A percentile compares a stretch with the other conserved stretches of the same genome.
Conservation (phyloP, 2,329 filamentous ascomycete genomes). For the Capronia americana region DNA sequence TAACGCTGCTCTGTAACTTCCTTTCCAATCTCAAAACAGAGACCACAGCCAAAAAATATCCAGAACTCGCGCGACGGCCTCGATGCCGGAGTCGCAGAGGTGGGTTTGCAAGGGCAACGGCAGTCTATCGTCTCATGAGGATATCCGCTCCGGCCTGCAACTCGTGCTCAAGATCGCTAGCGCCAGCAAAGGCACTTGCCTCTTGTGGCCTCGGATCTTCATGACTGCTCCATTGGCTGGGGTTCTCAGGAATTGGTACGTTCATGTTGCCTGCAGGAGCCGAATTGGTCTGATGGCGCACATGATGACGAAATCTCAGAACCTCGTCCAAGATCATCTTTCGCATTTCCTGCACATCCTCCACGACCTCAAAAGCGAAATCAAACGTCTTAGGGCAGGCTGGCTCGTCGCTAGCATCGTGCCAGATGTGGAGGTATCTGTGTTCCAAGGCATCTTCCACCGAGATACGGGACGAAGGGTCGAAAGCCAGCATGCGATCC, state of each 20-base stretch:
- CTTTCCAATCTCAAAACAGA: conserved; percentile 1
- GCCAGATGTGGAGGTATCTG: conserved; percentile 96
- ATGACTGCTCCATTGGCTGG: conserved; percentile 60
- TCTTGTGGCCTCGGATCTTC: conserved; percentile 70
- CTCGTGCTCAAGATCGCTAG: conserved; percentile 56
- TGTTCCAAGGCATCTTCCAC: conserved; percentile 97
- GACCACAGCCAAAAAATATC: neutral
- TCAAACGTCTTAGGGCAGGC: conserved; percentile 93
- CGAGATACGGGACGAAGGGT: conserved; percentile 88
- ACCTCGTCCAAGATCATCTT: conserved; percentile 98
- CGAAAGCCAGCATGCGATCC: conserved; percentile 96
- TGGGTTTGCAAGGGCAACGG: neutral
- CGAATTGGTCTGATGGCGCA: conserved; percentile 56
- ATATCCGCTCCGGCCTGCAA: conserved; percentile 66
- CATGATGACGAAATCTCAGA: conserved; percentile 74
- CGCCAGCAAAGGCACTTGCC: conserved; percentile 48
- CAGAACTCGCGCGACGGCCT: neutral
- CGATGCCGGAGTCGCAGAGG: neutral
- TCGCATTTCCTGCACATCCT: conserved; percentile 94
- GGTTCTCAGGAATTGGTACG: conserved; percentile 68
- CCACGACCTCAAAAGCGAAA: conserved; percentile 97
- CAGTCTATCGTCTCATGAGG: conserved; percentile 38
- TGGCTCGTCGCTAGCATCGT: conserved; percentile 95
- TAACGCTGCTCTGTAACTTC: neutral
- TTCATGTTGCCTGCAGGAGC: conserved; percentile 45